Base-by-base conservation (phyloP, 108 stramenopile species). In the Craspedostauros australis region DNA sequence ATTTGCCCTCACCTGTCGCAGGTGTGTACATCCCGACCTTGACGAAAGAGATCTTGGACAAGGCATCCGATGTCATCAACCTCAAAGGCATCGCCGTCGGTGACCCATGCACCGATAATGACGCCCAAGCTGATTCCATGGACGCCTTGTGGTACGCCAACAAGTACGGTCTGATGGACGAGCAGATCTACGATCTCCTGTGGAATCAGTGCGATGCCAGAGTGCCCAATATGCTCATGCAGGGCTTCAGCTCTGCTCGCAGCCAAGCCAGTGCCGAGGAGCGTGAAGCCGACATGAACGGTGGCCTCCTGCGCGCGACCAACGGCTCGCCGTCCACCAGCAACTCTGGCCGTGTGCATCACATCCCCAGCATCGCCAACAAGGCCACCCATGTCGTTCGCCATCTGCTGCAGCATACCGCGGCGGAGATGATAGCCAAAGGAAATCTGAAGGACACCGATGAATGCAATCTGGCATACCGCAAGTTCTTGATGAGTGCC, bases 1-100 rank as follows among this genome's bases (percentile, higher is more conserved):
- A n/a, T 16, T 15, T 44, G 16, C 19, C 15, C 9, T 18, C 16
- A 8, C 43, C 15, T 44, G 16, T 44, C 7, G 8, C 9, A 44
- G 82, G 82, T 20, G 78, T 94, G 0, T 94, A 94, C 54, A 78
- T 86, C 39, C 93, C 93, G 2, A 90, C 88, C n/a, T 68, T 94
- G 45, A 63, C 93, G 34, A 70, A 84, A 43, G 80, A 82, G 46
- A 57, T 82, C 11, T 41, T 82, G 34, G 71, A 68, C 22, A 41
- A 79, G 63, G 18, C 33, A 0, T 37, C 49, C 14, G 14, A 61
- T 16, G 36, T 64, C 21, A 56, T 75, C 16, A 57, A 65, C 18
- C 54, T 84, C 25, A 62, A 62, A 29, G 83, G 83, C 5, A 59
- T 80, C 32, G 73, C 76, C 16, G 75, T 84, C 11, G 83, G 83